Conservation (phyloP, 306 rosid species). For the Rosa persica region DNA sequence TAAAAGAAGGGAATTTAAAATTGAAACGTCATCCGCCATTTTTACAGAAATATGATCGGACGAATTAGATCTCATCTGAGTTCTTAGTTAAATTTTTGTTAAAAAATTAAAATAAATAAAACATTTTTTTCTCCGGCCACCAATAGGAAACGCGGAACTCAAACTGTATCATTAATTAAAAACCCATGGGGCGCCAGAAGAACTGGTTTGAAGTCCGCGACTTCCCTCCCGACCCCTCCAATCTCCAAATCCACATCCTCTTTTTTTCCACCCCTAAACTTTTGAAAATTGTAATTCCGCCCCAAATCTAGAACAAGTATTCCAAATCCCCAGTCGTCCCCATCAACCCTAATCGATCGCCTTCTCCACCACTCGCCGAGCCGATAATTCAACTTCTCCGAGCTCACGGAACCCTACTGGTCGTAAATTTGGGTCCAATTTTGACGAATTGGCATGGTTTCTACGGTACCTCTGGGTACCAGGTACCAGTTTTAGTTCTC, state of each 20-base stretch:
- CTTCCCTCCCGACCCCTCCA: conserved; percentile 9
- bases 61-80: fast-evolving
- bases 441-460: conserved; percentile 18
- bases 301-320: conserved; percentile 30
- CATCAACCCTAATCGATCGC: conserved; percentile 40
- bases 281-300: not conserved
- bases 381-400: conserved; percentile 29
- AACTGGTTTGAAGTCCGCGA: conserved; percentile 36
- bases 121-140: not conserved
- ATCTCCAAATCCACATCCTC: conserved; percentile 9
- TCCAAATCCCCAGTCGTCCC: conserved; percentile 10
- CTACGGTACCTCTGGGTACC: not conserved
- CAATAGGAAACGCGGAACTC: conserved; percentile 26
- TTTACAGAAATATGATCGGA: too few relatives aligned
- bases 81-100: fast-evolving
- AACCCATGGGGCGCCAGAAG: not conserved
- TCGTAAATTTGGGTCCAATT: conserved; percentile 7
- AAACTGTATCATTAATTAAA: conserved; percentile 26
- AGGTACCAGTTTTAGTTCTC: conserved; percentile 12
- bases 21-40: too few relatives aligned
- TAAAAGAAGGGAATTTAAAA: too few relatives aligned
- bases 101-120: too few relatives aligned
- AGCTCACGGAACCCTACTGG: conserved; percentile 12
- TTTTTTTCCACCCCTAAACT: not conserved
- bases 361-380: conserved; percentile 11